Evolutionary conservation across 2,329 filamentous ascomycete species (phyloP).

Genomic region (Epichloe gansuensis): DNA sequence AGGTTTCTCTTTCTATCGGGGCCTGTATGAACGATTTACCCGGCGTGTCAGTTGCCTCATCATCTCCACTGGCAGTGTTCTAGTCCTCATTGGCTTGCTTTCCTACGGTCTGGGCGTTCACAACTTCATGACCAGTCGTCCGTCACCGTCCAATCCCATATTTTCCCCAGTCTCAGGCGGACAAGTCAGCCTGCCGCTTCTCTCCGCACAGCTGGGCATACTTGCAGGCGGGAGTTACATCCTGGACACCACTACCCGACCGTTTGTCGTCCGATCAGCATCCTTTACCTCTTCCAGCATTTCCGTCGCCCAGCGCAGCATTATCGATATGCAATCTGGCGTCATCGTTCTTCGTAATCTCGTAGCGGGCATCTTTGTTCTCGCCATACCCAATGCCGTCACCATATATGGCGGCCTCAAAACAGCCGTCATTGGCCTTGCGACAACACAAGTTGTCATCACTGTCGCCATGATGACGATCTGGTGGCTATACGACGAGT

Average conservation of each 20-base stretch:
- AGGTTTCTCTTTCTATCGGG: slow-evolving; percentile 20
- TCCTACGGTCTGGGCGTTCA: slow-evolving; percentile 29
- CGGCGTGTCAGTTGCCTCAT: slow-evolving; percentile 20
- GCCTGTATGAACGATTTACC: slow-evolving; percentile 21
- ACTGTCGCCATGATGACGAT: slow-evolving; percentile 19
- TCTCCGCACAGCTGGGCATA: slow-evolving; percentile 35
- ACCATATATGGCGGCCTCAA: slow-evolving; percentile 23
- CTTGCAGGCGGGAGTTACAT: slow-evolving; percentile 30
- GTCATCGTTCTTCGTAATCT: slow-evolving; percentile 29
- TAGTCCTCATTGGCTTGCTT: slow-evolving; percentile 30
- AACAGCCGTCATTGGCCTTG: slow-evolving; percentile 28
- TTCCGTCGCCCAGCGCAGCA: slow-evolving; percentile 31
- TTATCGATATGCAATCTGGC: slow-evolving; percentile 35
- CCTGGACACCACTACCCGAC: slow-evolving; percentile 28
- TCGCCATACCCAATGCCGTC: slow-evolving; percentile 28
- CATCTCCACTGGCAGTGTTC: slow-evolving; percentile 24
- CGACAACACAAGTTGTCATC: slow-evolving; percentile 28
- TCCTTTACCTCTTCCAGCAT: slow-evolving; percentile 37
- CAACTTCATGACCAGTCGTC: slow-evolving; percentile 19
- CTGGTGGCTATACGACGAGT: slow-evolving; percentile 32
- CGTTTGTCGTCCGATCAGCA: slow-evolving; percentile 34
- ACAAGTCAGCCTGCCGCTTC: slow-evolving; percentile 24
- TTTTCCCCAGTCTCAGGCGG: slow-evolving; percentile 17
- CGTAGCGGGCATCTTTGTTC: slow-evolving; percentile 29
- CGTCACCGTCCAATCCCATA: slow-evolving; percentile 10